These are phyloP conservation scores for Boletus vinaceobasis DNA, from an alignment of 768 basidiomycete species.

Conservation along the genomic window DNA sequence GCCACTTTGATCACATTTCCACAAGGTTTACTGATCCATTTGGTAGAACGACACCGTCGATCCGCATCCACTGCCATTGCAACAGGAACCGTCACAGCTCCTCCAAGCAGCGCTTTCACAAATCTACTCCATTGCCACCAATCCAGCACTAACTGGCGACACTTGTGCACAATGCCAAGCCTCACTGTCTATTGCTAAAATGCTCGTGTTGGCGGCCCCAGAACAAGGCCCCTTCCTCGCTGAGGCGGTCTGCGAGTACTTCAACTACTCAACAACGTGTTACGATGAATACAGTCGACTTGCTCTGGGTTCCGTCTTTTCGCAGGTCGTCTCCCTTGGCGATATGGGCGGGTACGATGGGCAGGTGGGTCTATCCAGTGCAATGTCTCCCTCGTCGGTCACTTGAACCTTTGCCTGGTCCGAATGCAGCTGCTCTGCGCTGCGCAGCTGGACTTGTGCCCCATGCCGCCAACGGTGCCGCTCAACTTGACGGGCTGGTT, in stretches of 20 bases:
- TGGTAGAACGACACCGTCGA: conserved; percentile 42
- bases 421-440: conserved; percentile 33
- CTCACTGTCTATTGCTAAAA: conserved; percentile 38
- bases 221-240: conserved; percentile 41
- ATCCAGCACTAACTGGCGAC: conserved; percentile 34
- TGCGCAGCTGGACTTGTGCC: conserved; percentile 34
- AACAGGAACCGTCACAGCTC: conserved; percentile 33
- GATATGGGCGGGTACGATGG: conserved; percentile 49
- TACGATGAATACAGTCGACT: conserved; percentile 31
- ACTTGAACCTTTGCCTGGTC: background rate
- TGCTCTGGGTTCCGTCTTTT: conserved; percentile 41
- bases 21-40: background rate
- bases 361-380: conserved; percentile 30
- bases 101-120: conserved; percentile 38
- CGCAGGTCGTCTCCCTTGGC: conserved; percentile 47
- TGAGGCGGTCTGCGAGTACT: conserved; percentile 42
- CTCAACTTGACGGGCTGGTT: conserved; percentile 50
- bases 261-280: conserved; percentile 37
- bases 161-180: conserved; percentile 41
- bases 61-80: conserved; percentile 42
- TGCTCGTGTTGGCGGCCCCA: conserved; percentile 42
- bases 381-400: background rate
- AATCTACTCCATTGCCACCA: conserved; percentile 37
- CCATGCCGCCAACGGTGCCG: conserved; percentile 37
- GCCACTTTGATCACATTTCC: background rate